Conservation (phyloP, 1,284 basidiomycete genomes). For the Malassezia japonica region DNA sequence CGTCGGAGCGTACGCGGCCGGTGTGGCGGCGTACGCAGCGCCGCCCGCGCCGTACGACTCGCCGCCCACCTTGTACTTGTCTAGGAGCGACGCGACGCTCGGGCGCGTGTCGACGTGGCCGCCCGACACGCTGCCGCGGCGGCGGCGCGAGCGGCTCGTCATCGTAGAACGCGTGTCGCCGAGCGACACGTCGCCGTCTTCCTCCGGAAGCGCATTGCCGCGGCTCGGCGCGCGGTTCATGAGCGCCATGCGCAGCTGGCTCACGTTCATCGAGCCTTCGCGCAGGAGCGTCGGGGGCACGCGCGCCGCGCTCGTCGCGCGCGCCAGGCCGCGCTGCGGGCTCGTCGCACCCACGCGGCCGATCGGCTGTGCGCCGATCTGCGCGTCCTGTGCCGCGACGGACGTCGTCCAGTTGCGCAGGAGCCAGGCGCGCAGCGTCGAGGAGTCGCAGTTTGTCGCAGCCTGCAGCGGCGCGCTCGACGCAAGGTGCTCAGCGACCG, state of each 20-base stretch:
- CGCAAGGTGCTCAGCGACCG: conserved; percentile 22
- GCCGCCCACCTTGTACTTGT: background rate
- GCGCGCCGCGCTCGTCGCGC: background rate
- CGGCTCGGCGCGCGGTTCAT: background rate
- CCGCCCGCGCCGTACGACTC: background rate
- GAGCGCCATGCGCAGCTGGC: conserved; percentile 12
- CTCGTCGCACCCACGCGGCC: background rate
- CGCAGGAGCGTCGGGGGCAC: background rate
- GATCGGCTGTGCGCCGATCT: background rate
- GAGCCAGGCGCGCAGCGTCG: conserved; percentile 32
- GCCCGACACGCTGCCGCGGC: background rate
- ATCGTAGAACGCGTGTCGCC: background rate
- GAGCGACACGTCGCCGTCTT: background rate
- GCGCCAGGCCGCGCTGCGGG: background rate
- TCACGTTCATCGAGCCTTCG: conserved; percentile 10
- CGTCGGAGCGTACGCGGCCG: background rate
- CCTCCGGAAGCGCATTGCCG: background rate
- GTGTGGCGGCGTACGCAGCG: background rate
- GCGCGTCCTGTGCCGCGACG: conserved; percentile 34
- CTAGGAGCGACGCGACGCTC: conserved; percentile 2
- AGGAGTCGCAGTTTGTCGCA: conserved; percentile 21
- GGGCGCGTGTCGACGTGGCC: background rate
- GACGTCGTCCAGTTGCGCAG: conserved; percentile 39
- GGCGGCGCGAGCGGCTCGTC: background rate
- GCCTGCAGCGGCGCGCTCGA: conserved; percentile 28